These are phyloP conservation scores for Chloropicon primus DNA, from an alignment of 139 green algal genomes.

Conservation along the genomic window DNA sequence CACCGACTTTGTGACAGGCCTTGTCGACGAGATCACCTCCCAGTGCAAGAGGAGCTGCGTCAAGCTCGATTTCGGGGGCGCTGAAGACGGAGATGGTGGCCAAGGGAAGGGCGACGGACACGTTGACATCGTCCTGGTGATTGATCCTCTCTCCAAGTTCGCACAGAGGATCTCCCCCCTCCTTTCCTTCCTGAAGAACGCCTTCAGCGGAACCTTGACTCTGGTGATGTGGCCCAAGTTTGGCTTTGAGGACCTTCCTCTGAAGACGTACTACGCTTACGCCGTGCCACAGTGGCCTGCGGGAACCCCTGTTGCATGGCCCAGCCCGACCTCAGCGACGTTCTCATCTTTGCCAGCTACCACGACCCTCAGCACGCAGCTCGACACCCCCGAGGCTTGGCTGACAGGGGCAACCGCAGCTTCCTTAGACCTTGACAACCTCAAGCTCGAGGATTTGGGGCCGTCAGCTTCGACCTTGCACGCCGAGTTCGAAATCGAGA, in stretches of 20 bases:
- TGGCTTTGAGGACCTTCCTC: slow-evolving; percentile 58
- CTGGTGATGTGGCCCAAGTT: slow-evolving; percentile 40
- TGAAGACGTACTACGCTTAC: slow-evolving; percentile 83
- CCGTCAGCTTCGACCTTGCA: slow-evolving; percentile 24
- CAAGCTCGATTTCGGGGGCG: background rate
- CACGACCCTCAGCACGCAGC: slow-evolving; percentile 22
- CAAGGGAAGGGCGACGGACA: background rate
- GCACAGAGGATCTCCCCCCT: slow-evolving; percentile 31
- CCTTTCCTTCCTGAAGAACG: slow-evolving; percentile 27
- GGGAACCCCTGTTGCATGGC: background rate
- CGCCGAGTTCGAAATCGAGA: slow-evolving; percentile 78
- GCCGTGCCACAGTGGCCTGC: slow-evolving; percentile 24
- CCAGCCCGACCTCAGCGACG: background rate
- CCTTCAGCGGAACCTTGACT: slow-evolving; percentile 22
- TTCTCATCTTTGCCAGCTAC: slow-evolving; percentile 8
- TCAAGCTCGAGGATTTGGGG: slow-evolving; percentile 58
- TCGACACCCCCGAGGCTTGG: slow-evolving; percentile 66
- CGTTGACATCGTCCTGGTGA: slow-evolving; percentile 18
- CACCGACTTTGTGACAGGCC: background rate
- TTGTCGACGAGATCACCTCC: background rate
- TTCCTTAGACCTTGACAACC: slow-evolving; percentile 83
- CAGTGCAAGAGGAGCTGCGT: slow-evolving; percentile 1
- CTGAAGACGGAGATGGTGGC: background rate
- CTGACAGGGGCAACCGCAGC: slow-evolving; percentile 61
- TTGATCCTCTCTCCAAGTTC: slow-evolving; percentile 31